Percentiles rank a stretch among this genome's conserved stretches.
Conservation (phyloP, 2,329 filamentous ascomycete species). For the Penicillium capsulatum region DNA sequence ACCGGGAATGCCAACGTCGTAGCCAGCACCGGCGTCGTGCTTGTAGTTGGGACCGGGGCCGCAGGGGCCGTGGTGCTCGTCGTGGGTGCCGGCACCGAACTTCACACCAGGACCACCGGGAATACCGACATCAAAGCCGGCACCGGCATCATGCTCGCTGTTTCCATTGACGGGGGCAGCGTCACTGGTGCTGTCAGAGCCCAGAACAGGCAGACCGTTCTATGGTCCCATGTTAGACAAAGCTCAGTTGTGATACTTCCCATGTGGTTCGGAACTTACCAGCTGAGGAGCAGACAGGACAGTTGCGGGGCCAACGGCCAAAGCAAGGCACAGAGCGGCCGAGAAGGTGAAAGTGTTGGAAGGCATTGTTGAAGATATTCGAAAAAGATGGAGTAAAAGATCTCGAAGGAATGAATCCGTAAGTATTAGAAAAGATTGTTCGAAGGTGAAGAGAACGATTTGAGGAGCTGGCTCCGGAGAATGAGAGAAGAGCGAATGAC, state of each 20-base stretch:
- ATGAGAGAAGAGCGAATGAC: slow-evolving; percentile 18
- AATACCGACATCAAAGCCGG: slow-evolving; percentile 19
- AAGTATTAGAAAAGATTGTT: slow-evolving; percentile 6
- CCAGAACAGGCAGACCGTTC: slow-evolving; percentile 12
- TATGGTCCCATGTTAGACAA: slow-evolving; percentile 8
- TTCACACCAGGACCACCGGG: slow-evolving; percentile 26
- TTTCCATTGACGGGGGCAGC: slow-evolving; percentile 13
- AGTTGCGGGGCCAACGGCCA: slow-evolving; percentile 26
- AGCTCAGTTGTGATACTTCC: background rate
- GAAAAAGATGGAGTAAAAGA: slow-evolving; percentile 4
- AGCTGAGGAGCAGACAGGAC: slow-evolving; percentile 29
- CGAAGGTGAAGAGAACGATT: slow-evolving; percentile 12
- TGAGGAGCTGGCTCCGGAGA: slow-evolving; percentile 6
- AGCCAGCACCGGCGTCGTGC: slow-evolving; percentile 13
- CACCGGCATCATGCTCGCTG: slow-evolving; percentile 18
- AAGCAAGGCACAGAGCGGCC: slow-evolving; percentile 29
- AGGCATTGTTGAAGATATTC: slow-evolving; percentile 19
- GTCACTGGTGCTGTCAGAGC: slow-evolving; percentile 3
- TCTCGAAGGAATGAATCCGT: slow-evolving; percentile 10
- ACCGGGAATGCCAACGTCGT: slow-evolving; percentile 15
- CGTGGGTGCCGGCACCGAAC: slow-evolving; percentile 18
- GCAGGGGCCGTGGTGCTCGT: slow-evolving; percentile 16
- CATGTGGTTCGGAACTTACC: slow-evolving; percentile 16
- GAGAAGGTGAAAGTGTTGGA: slow-evolving; percentile 25
- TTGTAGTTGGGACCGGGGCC: slow-evolving; percentile 12